phyloP scores from a whole-genome alignment of 305 asterid species.

The Fraxinus dipetala region DNA sequence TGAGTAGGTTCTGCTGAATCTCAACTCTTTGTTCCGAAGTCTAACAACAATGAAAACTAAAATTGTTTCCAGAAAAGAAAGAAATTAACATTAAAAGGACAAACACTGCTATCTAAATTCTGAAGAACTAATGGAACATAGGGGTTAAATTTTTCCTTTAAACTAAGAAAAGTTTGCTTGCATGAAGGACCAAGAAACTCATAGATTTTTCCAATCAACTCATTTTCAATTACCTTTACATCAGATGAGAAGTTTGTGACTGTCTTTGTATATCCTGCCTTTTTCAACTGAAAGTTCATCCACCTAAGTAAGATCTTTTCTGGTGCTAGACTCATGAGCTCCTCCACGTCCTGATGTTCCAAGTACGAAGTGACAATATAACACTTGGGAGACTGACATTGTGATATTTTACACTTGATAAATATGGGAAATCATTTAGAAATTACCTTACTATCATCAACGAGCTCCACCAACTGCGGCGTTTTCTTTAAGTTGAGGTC shows the following conservation, averaged over 20 bases:
- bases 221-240: constrained; percentile 61
- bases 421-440: constrained; percentile 7
- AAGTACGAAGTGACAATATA: constrained; percentile 14
- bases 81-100: too few relatives aligned
- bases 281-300: constrained; percentile 94
- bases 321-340: constrained; percentile 79
- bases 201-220: not conserved
- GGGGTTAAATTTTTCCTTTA: not conserved
- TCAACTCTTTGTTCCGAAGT: not conserved
- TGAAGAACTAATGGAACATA: too few relatives aligned
- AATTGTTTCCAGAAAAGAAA: too few relatives aligned
- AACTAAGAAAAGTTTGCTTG: not conserved
- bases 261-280: constrained; percentile 65
- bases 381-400: not conserved
- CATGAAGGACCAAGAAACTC: not conserved
- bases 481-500: constrained; percentile 91
- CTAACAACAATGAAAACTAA: not conserved
- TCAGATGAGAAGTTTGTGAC: constrained; percentile 91
- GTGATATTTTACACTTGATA: not conserved
- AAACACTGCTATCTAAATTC: too few relatives aligned
- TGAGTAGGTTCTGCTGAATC: not conserved
- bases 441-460: constrained; percentile 81
- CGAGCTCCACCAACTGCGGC: constrained; percentile 87
- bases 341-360: constrained; percentile 77
- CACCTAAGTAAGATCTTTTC: constrained; percentile 84